phyloP scores from a whole-genome alignment of 495 filamentous ascomycete genomes.

The Lepraria neglecta region DNA sequence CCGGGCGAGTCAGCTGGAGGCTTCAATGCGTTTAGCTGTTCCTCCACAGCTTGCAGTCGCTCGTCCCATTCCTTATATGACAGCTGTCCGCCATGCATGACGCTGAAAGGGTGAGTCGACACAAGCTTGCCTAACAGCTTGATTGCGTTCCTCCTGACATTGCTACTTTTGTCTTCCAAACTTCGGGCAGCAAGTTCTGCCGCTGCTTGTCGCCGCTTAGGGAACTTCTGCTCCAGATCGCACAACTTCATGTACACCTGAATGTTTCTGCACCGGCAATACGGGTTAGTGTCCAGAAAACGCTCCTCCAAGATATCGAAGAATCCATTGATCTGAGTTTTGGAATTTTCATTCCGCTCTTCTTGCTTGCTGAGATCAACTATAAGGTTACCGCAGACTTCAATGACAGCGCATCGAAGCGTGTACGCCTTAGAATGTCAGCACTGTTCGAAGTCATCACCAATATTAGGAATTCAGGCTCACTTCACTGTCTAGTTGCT shows the following conservation, averaged over 20 bases:
- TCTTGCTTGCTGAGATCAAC: conserved; percentile 83
- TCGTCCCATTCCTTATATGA: conserved; percentile 76
- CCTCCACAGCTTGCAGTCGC: conserved; percentile 70
- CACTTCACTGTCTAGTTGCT: conserved; percentile 92
- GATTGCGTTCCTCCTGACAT: conserved; percentile 91
- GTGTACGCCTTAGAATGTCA: conserved; percentile 66
- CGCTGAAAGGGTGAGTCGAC: conserved; percentile 86
- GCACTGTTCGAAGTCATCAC: conserved; percentile 10
- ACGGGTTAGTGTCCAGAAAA: conserved; percentile 94
- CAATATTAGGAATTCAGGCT: conserved; percentile 9
- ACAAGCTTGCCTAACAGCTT: conserved; percentile 83
- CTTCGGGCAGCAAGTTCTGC: conserved; percentile 81
- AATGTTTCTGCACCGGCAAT: conserved; percentile 84
- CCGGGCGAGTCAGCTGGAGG: conserved; percentile 73
- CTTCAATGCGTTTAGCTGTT: conserved; percentile 72
- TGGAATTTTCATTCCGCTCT: conserved; percentile 82
- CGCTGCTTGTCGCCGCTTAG: conserved; percentile 78
- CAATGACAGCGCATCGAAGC: conserved; percentile 85
- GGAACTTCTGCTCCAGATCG: conserved; percentile 89
- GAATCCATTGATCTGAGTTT: conserved; percentile 90
- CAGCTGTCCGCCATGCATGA: conserved; percentile 84
- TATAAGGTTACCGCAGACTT: conserved; percentile 98
- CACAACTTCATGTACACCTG: conserved; percentile 91
- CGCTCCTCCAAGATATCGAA: conserved; percentile 95
- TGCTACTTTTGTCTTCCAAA: conserved; percentile 95